Evolutionary conservation across 2,329 filamentous ascomycete species (phyloP).

Genomic region (Paradendryphiella salina): DNA sequence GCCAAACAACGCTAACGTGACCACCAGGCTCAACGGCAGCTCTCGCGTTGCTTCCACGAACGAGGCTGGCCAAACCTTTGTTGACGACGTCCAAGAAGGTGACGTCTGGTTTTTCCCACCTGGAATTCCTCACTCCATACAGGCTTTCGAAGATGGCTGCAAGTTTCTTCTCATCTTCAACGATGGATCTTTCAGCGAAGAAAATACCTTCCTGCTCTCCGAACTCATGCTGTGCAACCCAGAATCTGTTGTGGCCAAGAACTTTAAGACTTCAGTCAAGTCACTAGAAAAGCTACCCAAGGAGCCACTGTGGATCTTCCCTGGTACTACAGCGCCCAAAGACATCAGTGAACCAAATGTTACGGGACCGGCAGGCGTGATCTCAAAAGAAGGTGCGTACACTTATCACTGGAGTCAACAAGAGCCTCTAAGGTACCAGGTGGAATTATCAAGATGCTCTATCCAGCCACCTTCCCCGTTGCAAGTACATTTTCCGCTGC

Average conservation of each 20-base stretch:
- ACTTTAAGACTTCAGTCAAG: slow-evolving; percentile 46
- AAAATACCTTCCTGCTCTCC: slow-evolving; percentile 62
- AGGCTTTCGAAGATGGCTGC: slow-evolving; percentile 58
- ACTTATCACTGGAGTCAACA: slow-evolving; percentile 54
- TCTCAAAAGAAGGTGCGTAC: slow-evolving; percentile 41
- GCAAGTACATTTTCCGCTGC: slow-evolving; percentile 60
- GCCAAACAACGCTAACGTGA: background rate
- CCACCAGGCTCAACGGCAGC: slow-evolving; percentile 51
- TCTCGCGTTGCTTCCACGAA: slow-evolving; percentile 58
- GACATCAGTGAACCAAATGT: slow-evolving; percentile 52
- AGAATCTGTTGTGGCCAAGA: slow-evolving; percentile 49
- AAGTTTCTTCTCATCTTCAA: slow-evolving; percentile 59
- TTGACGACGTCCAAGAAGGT: slow-evolving; percentile 48
- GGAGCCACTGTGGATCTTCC: slow-evolving; percentile 51
- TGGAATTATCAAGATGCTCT: slow-evolving; percentile 63
- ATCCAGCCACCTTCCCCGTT: slow-evolving; percentile 61
- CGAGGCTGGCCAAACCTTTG: slow-evolving; percentile 53
- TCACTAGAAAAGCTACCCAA: slow-evolving; percentile 47
- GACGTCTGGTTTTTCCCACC: slow-evolving; percentile 46
- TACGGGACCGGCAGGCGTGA: slow-evolving; percentile 44
- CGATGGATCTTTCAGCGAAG: slow-evolving; percentile 61
- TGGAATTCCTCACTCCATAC: slow-evolving; percentile 52
- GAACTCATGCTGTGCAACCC: slow-evolving; percentile 56
- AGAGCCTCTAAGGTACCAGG: slow-evolving; percentile 56
- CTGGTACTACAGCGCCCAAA: slow-evolving; percentile 43